These are phyloP conservation scores for Mortierella sp. DNA, from an alignment of 371 early-diverging fungal genomes.

Conservation along the genomic window DNA sequence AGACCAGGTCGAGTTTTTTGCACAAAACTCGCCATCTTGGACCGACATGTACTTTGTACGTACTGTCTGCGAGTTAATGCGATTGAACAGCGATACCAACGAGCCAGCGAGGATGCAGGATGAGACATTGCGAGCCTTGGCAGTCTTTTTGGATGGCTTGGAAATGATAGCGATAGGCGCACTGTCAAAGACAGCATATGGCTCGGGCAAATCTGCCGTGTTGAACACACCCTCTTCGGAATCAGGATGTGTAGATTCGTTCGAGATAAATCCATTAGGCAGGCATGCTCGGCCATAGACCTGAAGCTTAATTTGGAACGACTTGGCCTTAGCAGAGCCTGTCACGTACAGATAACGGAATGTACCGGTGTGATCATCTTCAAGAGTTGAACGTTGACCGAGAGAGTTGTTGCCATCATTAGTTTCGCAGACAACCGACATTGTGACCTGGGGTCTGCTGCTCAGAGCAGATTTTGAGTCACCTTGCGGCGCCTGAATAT, in stretches of 20 bases:
- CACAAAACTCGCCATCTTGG: constrained; percentile 70
- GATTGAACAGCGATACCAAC: constrained; percentile 57
- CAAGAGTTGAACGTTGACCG: constrained; percentile 66
- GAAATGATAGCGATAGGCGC: constrained; percentile 84
- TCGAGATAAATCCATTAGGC: constrained; percentile 44
- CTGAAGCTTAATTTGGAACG: constrained; percentile 76
- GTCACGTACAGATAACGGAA: constrained; percentile 82
- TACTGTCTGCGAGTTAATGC: constrained; percentile 82
- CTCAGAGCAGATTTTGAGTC: constrained; percentile 44
- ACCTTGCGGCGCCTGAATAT: constrained; percentile 46
- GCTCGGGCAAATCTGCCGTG: constrained; percentile 38
- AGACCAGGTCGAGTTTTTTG: constrained; percentile 83
- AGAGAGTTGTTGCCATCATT: constrained; percentile 58
- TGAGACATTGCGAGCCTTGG: constrained; percentile 81
- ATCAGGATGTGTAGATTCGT: constrained; percentile 7
- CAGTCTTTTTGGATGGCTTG: constrained; percentile 89
- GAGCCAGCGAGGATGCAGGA: constrained; percentile 79
- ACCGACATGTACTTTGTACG: constrained; percentile 85
- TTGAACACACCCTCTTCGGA: constrained; percentile 28
- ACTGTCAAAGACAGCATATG: constrained; percentile 74
- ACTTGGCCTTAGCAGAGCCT: constrained; percentile 83
- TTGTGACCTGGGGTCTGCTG: constrained; percentile 69
- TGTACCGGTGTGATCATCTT: constrained; percentile 67
- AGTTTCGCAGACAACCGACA: constrained; percentile 73
- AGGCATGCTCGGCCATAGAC: constrained; percentile 57